Conservation (phyloP, 2,329 filamentous ascomycete species). For the Xylaria sp. region DNA sequence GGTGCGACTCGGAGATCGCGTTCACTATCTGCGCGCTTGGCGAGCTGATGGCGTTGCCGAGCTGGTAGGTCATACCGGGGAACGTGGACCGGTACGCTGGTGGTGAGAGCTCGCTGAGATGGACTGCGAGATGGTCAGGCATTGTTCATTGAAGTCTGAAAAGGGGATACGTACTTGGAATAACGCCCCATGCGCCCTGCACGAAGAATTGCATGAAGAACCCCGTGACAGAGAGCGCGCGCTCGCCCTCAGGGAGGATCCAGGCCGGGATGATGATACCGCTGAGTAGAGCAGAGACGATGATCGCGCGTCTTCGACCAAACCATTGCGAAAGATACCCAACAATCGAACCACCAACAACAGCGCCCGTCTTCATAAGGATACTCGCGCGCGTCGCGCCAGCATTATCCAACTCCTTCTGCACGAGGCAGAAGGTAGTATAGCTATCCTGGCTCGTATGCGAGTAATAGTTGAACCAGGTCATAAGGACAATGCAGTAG, state of each 20-base stretch:
- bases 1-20: slow-evolving; percentile 59
- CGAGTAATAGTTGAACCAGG: slow-evolving; percentile 69
- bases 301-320: slow-evolving; percentile 65
- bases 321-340: slow-evolving; percentile 72
- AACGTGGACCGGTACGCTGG: slow-evolving; percentile 66
- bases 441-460: slow-evolving; percentile 78
- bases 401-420: slow-evolving; percentile 62
- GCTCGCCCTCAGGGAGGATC: slow-evolving; percentile 59
- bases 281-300: slow-evolving; percentile 55
- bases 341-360: slow-evolving; percentile 65
- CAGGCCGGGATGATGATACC: slow-evolving; percentile 61
- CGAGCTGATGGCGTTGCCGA: slow-evolving; percentile 69
- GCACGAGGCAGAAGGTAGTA: slow-evolving; percentile 70
- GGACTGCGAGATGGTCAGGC: slow-evolving; percentile 35
- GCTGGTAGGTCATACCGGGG: slow-evolving; percentile 66
- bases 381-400: slow-evolving; percentile 70
- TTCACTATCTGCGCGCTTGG: slow-evolving; percentile 74
- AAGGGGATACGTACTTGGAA: slow-evolving; percentile 42
- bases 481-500: slow-evolving; percentile 75
- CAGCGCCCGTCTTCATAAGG: slow-evolving; percentile 73
- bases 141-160: too few species aligned
- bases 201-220: slow-evolving; percentile 68
- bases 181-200: slow-evolving; percentile 60
- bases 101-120: slow-evolving; percentile 68
- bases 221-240: slow-evolving; percentile 55